A percentile compares a stretch with the other conserved stretches of the same genome.
phyloP scores from a whole-genome alignment of 768 basidiomycete species.

The Gymnopilus junonius region DNA sequence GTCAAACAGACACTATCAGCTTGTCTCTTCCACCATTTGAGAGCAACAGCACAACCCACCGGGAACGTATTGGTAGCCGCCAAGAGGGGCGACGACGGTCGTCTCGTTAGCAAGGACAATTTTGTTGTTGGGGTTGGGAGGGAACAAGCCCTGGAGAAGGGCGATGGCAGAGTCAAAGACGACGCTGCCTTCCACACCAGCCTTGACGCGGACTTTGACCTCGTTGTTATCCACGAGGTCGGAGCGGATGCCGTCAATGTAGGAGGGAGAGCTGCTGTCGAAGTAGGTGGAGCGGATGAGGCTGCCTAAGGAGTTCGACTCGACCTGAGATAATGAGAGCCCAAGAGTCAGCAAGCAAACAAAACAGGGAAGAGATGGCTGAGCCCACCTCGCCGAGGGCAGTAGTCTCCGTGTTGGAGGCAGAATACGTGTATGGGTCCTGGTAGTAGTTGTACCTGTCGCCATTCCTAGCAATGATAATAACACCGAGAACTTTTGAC shows the following conservation, averaged over 20 bases:
- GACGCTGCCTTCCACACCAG: slow-evolving; percentile 82
- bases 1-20: not conserved
- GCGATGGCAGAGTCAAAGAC: slow-evolving; percentile 89
- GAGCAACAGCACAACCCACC: slow-evolving; percentile 37
- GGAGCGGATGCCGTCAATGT: slow-evolving; percentile 64
- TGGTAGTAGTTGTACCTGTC: slow-evolving; percentile 74
- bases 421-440: slow-evolving; percentile 69
- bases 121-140: slow-evolving; percentile 74
- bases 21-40: not conserved
- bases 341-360: not conserved
- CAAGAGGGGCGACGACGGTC: slow-evolving; percentile 71
- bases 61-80: slow-evolving; percentile 89
- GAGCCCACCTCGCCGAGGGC: slow-evolving; percentile 71
- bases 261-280: slow-evolving; percentile 65
- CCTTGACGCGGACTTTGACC: slow-evolving; percentile 80
- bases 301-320: slow-evolving; percentile 69
- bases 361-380: not conserved
- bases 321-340: slow-evolving; percentile 45
- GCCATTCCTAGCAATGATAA: slow-evolving; percentile 80
- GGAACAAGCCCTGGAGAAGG: slow-evolving; percentile 84
- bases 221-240: slow-evolving; percentile 77
- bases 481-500: slow-evolving; percentile 75
- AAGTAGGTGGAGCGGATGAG: slow-evolving; percentile 71
- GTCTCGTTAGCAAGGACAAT: slow-evolving; percentile 81
- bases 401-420: slow-evolving; percentile 68